phyloP scores from a whole-genome alignment of 805 yeast genomes.

The Crinitomyces ghanaensis region DNA sequence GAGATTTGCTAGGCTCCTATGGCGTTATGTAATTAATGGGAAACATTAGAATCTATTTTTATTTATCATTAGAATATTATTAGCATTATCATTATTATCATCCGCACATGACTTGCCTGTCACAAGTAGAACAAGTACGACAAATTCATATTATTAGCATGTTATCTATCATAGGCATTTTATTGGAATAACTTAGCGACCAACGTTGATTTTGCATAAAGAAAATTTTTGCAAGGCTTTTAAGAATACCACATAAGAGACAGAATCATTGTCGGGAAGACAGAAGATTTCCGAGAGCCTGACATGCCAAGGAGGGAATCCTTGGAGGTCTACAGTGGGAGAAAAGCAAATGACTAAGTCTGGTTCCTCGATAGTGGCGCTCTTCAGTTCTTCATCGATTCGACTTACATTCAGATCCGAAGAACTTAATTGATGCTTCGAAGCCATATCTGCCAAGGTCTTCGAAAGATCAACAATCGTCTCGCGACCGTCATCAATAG shows the following conservation, averaged over 20 bases:
- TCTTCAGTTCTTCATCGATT: conserved; percentile 44
- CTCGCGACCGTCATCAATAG: conserved; percentile 76
- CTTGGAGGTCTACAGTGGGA: conserved; percentile 81
- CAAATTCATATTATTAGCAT: too few relatives aligned
- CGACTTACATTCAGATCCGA: conserved; percentile 63
- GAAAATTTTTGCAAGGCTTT: conserved; percentile 40
- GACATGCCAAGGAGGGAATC: conserved; percentile 97
- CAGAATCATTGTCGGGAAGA: conserved; percentile 75
- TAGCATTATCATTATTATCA: neutral
- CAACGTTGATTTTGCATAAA: conserved; percentile 76
- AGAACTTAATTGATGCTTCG: conserved; percentile 44
- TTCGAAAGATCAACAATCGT: conserved; percentile 80
- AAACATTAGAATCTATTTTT: too few relatives aligned
- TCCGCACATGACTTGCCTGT: too few relatives aligned
- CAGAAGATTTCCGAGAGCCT: conserved; percentile 83
- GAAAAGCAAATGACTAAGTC: conserved; percentile 77
- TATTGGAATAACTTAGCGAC: conserved; percentile 24
- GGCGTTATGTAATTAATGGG: too few relatives aligned
- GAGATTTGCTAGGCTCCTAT: too few relatives aligned
- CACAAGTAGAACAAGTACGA: too few relatives aligned
- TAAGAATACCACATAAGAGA: conserved; percentile 71
- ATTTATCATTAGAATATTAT: too few relatives aligned
- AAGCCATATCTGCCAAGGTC: conserved; percentile 69
- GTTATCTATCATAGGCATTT: too few relatives aligned
- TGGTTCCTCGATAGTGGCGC: conserved; percentile 83